Evolutionary conservation across 495 filamentous ascomycete species (phyloP).

Genomic region (Penicillium crystallinum): DNA sequence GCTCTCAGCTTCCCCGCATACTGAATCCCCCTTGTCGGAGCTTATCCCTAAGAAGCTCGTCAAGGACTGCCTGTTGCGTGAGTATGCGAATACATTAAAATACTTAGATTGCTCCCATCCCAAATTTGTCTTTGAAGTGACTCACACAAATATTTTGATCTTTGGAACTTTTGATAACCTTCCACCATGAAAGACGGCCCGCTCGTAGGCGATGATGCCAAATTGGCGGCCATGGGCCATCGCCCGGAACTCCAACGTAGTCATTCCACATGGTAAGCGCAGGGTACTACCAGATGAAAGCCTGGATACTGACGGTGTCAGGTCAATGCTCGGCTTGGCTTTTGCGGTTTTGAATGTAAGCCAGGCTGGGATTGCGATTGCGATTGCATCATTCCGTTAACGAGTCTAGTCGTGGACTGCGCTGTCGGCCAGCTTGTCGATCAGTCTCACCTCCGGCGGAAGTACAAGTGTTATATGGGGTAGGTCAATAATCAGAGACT

Average conservation of each 20-base stretch:
- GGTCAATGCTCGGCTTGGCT: conserved; percentile 43
- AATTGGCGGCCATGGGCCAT: conserved; percentile 55
- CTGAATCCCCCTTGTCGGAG: neutral
- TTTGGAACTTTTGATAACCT: neutral
- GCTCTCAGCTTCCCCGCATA: conserved; percentile 1
- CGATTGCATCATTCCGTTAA: neutral
- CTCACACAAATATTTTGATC: neutral
- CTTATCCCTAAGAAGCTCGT: neutral
- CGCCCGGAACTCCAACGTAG: conserved; percentile 54
- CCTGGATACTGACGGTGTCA: neutral
- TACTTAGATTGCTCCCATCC: conserved; percentile 1
- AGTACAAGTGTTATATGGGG: conserved; percentile 45
- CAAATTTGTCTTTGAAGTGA: neutral
- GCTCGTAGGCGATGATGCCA: conserved; percentile 37
- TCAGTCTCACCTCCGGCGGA: conserved; percentile 41
- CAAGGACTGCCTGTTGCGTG: neutral
- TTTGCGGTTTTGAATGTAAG: conserved; percentile 43
- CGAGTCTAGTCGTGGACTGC: conserved; percentile 38
- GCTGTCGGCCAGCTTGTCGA: conserved; percentile 40
- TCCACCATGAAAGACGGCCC: conserved; percentile 17
- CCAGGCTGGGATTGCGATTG: neutral
- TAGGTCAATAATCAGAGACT: conserved; percentile 3
- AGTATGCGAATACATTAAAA: neutral
- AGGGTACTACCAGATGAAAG: neutral
- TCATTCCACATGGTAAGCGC: conserved; percentile 34